Evolutionary conservation across 306 rosid genomes (phyloP), one percentile per base, ranked within the genome.

Genomic region (Vigna hirtella): DNA sequence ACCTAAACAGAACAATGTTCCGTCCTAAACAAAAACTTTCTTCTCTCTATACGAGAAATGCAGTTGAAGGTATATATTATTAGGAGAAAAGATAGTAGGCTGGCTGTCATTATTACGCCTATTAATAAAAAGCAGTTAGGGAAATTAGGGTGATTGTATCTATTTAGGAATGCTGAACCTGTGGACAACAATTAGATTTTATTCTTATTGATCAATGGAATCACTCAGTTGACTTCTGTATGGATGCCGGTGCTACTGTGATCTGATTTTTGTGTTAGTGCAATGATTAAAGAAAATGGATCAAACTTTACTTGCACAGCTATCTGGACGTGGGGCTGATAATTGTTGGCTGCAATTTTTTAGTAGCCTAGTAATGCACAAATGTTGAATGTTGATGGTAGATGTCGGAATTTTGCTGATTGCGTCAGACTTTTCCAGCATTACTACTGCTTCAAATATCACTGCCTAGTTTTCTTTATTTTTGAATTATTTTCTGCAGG

Each of bases 401-500:
- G 18, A 62, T 32, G 73, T 40, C 28, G 58, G 71, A 42, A 51
- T 16, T 62, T 22, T 51, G 51, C 73, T 4, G 42, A 76, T 58
- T 13, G 67, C 18, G 52, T 34, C 76, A 34, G 11, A 62, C 22
- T 56, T 42, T 68, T 26, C 70, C 53, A 9, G 22, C 6, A 45
- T 45, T 72, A 34, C 30, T 72, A 34, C 30, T 28, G 79, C 68
- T 80, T 82, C 73, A 42, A 65, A 20, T 43, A 24, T 22, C 58
- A 52, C 36, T 20, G 71, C 45, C 32, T 45, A 66, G 1, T 59
- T 67, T 67, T 66, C 2, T 52, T n/a, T 65, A 24, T 53, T 43
- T 45, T 55, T 9, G 10, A 48, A 17, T n/a, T 76, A 45, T 14
- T 78, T 77, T 51, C 63, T 86, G 88, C 86, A 93, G 98, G 98